Base-by-base conservation (phyloP, 129 eudicot genomes). In the Lonicera japonica region DNA sequence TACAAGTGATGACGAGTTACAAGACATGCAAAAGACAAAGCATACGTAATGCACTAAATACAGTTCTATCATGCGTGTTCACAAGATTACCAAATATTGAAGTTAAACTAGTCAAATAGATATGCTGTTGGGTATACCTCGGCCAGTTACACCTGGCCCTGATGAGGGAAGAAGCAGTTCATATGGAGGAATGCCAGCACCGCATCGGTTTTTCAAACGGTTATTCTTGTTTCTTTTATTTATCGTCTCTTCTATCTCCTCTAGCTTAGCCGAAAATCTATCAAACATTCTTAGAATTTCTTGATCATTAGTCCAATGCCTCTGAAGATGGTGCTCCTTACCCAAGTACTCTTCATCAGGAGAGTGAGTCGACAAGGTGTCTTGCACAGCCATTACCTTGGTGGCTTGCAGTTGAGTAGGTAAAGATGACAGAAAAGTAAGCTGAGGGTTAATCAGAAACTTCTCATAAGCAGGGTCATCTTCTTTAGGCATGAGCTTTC, bases 171-270 rank as follows among this genome's bases (percentile, higher is more conserved):
- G 55, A 46, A 87, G 88, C 62, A 87, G 68, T 69, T 87, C 95
- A 65, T 87, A 87, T 0, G 95, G 95, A 67, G 91, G 91, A 61
- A 87, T 76, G 36, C 95, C 95, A n/a, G 95, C 95, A 51, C 95
- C 95, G 58, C 60, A 78, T 60, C 95, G 69, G 68, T 83, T 80
- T 58, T 65, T 78, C 7, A 83, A 71, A 10, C 63, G 54, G 1
- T 5, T n/a, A 69, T 87, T 78, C 60, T 78, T 73, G 20, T 87
- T 87, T 56, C 91, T 75, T 51, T 56, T 58, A 46, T 83, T 53
- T 24, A 87, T 74, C 7, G 50, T 76, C 65, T 61, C 56, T 67
- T 87, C 95, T 18, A 87, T 73, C 79, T 83, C 91, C 65, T 83
- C 82, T 5, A 87, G 62, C 64, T 53, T 71, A 53, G 66, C 79